Base-by-base conservation (phyloP, 352 stramenopile genomes). In the Pythium scleroteichum region DNA sequence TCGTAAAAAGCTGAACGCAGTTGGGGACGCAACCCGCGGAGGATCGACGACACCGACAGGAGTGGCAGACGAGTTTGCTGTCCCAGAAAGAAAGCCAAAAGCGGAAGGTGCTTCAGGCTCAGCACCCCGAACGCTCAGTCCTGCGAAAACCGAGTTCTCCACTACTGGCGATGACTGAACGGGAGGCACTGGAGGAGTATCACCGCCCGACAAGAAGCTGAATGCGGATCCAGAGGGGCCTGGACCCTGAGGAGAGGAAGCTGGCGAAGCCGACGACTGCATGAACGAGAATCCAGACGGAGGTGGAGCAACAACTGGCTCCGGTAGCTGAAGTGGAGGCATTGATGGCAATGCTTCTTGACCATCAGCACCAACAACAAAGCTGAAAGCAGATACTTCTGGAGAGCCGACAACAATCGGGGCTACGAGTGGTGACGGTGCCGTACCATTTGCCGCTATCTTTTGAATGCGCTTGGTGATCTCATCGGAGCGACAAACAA, bases 391-490 rank as follows among this genome's bases (percentile, higher is more conserved):
- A 2, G 79, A 87, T 1, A 70, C 61, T 5, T 59, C 39, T 8
- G 71, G 71, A 2, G 71, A 75, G 12, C 60, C 56, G 0, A 70
- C 41, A 0, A 46, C 26, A 22, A 53, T n/a, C 20, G 49, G 48
- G 0, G 41, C 52, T 0, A 66, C 44, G 3, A 66, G 13, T 3
- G 63, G 57, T 0, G 56, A 62, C 4, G 51, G 63, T 1, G 46
- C 64, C 1, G 64, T 64, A 9, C 58, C 64, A 17, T 64, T 52
- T 6, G 40, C 26, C 3, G 44, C 53, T 19, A 80, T 86, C 14
- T 69, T 72, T 44, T 92, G 81, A 44, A 92, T 90, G 14, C 77
- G 77, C 39, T 76, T 75, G 48, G 76, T 72, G n/a, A 92, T 42
- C 23, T 79, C 73, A 38, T 92, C 79, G 2, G 83, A 79, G 46